phyloP scores from a whole-genome alignment of 2,329 filamentous ascomycete species.

The Colletotrichum australisinense region DNA sequence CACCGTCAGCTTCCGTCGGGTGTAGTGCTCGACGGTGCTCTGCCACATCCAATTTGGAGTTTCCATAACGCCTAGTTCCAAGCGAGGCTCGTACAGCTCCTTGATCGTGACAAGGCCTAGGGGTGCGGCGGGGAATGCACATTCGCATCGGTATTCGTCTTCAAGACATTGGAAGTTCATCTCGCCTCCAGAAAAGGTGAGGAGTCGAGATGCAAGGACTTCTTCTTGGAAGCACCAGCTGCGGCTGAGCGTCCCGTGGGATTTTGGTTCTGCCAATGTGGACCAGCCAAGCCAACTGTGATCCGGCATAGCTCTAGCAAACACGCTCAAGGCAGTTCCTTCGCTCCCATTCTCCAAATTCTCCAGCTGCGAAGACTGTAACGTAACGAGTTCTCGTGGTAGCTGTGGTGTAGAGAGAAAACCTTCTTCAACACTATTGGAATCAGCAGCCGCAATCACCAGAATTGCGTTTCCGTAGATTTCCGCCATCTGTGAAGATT shows the following conservation, averaged over 20 bases:
- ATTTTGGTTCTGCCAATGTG: neutral
- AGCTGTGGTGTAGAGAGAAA: neutral
- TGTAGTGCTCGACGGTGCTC: constrained; percentile 4
- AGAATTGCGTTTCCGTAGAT: neutral
- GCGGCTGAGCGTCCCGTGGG: neutral
- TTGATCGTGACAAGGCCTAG: constrained; percentile 8
- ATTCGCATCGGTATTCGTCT: constrained; percentile 12
- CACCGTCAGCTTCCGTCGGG: neutral
- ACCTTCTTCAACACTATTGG: neutral
- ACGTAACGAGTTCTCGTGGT: neutral
- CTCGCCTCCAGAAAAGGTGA: constrained; percentile 8
- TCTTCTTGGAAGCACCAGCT: constrained; percentile 16
- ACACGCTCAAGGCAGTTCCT: neutral
- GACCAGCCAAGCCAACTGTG: constrained; percentile 16
- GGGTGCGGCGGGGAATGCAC: neutral
- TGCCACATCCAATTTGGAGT: constrained; percentile 13
- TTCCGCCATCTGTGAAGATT: neutral
- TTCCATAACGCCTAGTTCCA: neutral
- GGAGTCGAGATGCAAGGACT: neutral
- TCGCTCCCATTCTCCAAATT: neutral
- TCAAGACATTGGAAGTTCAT: constrained; percentile 9
- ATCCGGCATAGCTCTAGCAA: neutral
- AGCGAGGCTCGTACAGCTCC: neutral
- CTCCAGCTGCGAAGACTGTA: neutral
- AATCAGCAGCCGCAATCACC: neutral